phyloP scores from a whole-genome alignment of 768 basidiomycete genomes.

The Fistulinella prunicolor region DNA sequence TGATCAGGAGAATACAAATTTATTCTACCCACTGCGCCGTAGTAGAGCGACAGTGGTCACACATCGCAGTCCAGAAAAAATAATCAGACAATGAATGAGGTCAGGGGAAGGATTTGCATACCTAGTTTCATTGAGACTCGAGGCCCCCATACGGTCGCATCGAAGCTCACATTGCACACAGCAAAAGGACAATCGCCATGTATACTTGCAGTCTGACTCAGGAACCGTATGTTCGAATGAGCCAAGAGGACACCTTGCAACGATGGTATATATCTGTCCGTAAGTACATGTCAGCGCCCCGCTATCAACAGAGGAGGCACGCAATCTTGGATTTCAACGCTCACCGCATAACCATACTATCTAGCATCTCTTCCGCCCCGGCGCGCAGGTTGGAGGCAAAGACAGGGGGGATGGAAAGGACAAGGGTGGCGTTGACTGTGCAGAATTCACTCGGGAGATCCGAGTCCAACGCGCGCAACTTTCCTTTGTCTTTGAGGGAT shows the following conservation, averaged over 20 bases:
- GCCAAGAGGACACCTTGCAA: slow-evolving; percentile 83
- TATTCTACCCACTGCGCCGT: slow-evolving; percentile 68
- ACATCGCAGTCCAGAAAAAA: neutral
- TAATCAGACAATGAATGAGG: neutral
- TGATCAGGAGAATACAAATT: slow-evolving; percentile 92
- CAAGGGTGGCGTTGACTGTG: slow-evolving; percentile 59
- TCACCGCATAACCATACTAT: slow-evolving; percentile 94
- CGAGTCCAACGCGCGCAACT: slow-evolving; percentile 32
- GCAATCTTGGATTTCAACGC: slow-evolving; percentile 23
- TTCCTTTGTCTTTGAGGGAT: slow-evolving; percentile 35
- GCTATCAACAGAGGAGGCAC: neutral
- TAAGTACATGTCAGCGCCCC: slow-evolving; percentile 2
- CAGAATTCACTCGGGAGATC: slow-evolving; percentile 51
- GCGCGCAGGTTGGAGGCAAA: slow-evolving; percentile 69
- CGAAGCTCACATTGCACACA: slow-evolving; percentile 70
- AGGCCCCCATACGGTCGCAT: slow-evolving; percentile 88
- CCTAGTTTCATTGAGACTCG: slow-evolving; percentile 76
- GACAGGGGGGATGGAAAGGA: slow-evolving; percentile 75
- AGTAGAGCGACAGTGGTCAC: neutral
- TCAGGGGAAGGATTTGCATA: slow-evolving; percentile 34
- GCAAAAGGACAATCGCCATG: slow-evolving; percentile 85
- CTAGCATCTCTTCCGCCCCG: slow-evolving; percentile 87
- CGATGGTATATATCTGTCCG: slow-evolving; percentile 80
- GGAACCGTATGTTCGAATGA: slow-evolving; percentile 74
- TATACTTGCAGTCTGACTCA: slow-evolving; percentile 61